These are phyloP conservation scores for Cordyceps cateniannulata DNA, from an alignment of 2,329 filamentous ascomycete species.

Conservation along the genomic window DNA sequence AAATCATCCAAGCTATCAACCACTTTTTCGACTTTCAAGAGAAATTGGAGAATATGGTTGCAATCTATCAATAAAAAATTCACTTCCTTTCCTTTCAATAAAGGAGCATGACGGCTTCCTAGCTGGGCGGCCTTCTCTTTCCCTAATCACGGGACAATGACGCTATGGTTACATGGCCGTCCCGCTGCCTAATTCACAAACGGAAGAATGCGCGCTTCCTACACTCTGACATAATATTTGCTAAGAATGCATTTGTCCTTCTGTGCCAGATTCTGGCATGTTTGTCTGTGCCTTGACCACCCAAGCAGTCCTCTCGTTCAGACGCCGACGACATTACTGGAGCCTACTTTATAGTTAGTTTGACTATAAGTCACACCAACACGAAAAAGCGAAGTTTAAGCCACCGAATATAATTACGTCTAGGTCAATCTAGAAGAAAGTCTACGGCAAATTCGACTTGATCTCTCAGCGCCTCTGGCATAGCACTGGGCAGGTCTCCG, in stretches of 20 bases:
- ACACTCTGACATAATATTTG: neutral
- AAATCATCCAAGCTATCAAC: constrained; percentile 48
- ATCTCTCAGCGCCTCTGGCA: too few relatives aligned
- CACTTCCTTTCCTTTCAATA: neutral
- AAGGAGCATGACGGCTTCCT: neutral
- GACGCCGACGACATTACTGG: too few relatives aligned
- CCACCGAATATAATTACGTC: too few relatives aligned
- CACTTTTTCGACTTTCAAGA: constrained; percentile 52
- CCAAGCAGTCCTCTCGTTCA: too few relatives aligned
- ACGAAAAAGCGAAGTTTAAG: too few relatives aligned
- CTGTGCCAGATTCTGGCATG: neutral
- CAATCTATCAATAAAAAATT: constrained; percentile 12
- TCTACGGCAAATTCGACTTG: too few relatives aligned
- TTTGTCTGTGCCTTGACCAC: neutral
- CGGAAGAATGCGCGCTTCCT: neutral
- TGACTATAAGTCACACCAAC: too few relatives aligned
- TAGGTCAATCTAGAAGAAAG: too few relatives aligned
- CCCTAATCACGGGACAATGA: neutral
- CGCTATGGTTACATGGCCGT: neutral
- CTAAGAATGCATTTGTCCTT: neutral
- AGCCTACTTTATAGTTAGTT: too few relatives aligned
- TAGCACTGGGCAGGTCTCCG: too few relatives aligned
- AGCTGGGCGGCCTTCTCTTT: neutral
- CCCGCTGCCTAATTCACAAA: neutral
- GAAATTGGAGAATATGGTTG: constrained; percentile 37